Conservation (phyloP, 768 basidiomycete species). For the Lactifluus volemus region DNA sequence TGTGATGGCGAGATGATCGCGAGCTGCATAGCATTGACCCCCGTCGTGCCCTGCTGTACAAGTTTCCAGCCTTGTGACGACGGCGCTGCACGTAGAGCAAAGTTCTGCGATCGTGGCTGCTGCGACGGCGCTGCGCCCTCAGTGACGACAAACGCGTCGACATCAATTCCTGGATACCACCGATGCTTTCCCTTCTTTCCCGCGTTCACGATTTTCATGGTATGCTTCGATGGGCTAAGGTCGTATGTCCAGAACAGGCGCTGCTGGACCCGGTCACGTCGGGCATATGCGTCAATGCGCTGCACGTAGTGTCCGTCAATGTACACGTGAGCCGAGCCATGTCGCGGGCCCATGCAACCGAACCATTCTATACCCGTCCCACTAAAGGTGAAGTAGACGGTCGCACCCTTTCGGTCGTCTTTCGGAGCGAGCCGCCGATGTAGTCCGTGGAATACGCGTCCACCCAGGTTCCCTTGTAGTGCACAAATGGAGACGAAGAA, state of each 20-base stretch:
- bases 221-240: constrained; percentile 45
- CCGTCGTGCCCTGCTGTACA: constrained; percentile 57
- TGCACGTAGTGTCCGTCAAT: constrained; percentile 45
- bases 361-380: constrained; percentile 78
- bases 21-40: constrained; percentile 74
- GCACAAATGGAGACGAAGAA: constrained; percentile 58
- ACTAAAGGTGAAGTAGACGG: constrained; percentile 50
- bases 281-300: constrained; percentile 39
- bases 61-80: constrained; percentile 41
- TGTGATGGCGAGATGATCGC: constrained; percentile 58
- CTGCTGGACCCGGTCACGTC: constrained; percentile 40
- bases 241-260: constrained; percentile 54
- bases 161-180: constrained; percentile 34
- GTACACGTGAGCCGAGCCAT: constrained; percentile 49
- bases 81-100: constrained; percentile 9
- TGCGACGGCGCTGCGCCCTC: constrained; percentile 24
- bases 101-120: constrained; percentile 14
- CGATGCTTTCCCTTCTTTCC: constrained; percentile 34
- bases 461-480: constrained; percentile 53
- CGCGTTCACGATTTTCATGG: constrained; percentile 52
- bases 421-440: constrained; percentile 40
- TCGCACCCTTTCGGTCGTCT: constrained; percentile 42
- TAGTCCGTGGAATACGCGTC: constrained; percentile 45
- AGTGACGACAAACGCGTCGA: constrained; percentile 65
- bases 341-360: constrained; percentile 44